phyloP scores from a whole-genome alignment of 345 rosid genomes.

The Hibiscus syriacus region DNA sequence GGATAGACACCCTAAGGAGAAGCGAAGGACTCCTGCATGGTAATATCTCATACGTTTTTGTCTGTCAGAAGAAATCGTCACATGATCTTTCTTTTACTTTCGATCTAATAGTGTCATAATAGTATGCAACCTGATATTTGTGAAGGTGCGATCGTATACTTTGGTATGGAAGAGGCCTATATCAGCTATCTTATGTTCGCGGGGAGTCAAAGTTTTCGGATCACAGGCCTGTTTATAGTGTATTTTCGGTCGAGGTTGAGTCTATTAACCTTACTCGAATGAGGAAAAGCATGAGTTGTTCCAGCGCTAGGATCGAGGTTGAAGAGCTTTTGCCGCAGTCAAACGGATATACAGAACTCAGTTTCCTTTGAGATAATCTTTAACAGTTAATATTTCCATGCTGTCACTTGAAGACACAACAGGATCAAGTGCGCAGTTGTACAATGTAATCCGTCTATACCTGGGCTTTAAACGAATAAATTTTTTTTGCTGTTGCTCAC shows the following conservation, averaged over 20 bases:
- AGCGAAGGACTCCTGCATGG: constrained; percentile 99
- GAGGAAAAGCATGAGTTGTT: constrained; percentile 66
- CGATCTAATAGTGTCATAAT: background rate
- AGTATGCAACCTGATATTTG: background rate
- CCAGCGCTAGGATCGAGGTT: constrained; percentile 77
- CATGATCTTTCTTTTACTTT: background rate
- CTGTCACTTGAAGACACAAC: background rate
- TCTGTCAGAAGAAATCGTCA: background rate
- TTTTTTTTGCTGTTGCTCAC: background rate
- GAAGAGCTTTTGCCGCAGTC: constrained; percentile 77
- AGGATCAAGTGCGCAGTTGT: background rate
- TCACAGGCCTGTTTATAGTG: constrained; percentile 89
- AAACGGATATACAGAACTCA: constrained; percentile 44
- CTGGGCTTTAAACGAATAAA: background rate
- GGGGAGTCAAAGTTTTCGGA: constrained; percentile 98
- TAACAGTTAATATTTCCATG: background rate
- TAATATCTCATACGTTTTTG: constrained; percentile 13
- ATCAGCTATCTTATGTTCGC: constrained; percentile 84
- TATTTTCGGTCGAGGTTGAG: constrained; percentile 84
- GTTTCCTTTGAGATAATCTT: constrained; percentile 31
- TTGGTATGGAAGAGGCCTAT: constrained; percentile 84
- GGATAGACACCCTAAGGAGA: constrained; percentile 71
- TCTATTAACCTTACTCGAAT: constrained; percentile 46
- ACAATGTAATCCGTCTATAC: constrained; percentile 12
- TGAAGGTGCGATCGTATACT: constrained; percentile 97